These are phyloP conservation scores for Infundibulicybe gibba DNA, from an alignment of 768 basidiomycete species.

Conservation along the genomic window DNA sequence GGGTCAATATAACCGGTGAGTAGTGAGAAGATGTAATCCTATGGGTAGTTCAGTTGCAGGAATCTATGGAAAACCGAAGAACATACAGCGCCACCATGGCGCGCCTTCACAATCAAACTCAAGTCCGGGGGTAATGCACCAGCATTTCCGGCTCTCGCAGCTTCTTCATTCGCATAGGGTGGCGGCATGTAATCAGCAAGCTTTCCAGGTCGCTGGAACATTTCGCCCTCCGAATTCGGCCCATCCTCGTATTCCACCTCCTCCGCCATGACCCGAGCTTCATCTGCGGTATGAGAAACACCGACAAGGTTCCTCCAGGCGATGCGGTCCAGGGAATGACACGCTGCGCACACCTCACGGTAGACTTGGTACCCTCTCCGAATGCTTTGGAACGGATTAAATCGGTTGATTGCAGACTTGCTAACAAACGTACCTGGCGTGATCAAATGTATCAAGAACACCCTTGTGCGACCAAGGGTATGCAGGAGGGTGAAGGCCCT, in stretches of 20 bases:
- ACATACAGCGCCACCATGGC: conserved; percentile 93
- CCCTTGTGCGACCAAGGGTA: conserved; percentile 96
- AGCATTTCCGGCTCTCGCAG: conserved; percentile 88
- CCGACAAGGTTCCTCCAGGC: conserved; percentile 99
- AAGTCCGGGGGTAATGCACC: conserved; percentile 98
- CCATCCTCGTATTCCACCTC: conserved; percentile 97
- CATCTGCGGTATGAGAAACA: conserved; percentile 93
- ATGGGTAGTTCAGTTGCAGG: background rate
- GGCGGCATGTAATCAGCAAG: conserved; percentile 94
- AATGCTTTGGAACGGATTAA: conserved; percentile 51
- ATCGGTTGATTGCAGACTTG: conserved; percentile 7
- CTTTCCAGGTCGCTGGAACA: conserved; percentile 99
- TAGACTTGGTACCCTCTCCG: conserved; percentile 97
- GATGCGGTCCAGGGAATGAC: conserved; percentile 98
- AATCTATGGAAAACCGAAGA: conserved; percentile 2
- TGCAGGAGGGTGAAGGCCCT: conserved; percentile 83
- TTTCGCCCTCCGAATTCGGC: conserved; percentile 91
- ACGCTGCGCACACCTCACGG: conserved; percentile 98
- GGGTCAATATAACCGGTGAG: conserved; percentile 97
- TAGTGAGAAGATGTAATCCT: conserved; percentile 98
- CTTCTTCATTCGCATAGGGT: conserved; percentile 97
- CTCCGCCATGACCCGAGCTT: conserved; percentile 88
- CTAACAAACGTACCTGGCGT: conserved; percentile 71
- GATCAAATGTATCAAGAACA: conserved; percentile 88
- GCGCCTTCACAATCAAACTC: conserved; percentile 95